phyloP scores from a whole-genome alignment of 2,329 filamentous ascomycete species.

The Trichoderma asperellum region DNA sequence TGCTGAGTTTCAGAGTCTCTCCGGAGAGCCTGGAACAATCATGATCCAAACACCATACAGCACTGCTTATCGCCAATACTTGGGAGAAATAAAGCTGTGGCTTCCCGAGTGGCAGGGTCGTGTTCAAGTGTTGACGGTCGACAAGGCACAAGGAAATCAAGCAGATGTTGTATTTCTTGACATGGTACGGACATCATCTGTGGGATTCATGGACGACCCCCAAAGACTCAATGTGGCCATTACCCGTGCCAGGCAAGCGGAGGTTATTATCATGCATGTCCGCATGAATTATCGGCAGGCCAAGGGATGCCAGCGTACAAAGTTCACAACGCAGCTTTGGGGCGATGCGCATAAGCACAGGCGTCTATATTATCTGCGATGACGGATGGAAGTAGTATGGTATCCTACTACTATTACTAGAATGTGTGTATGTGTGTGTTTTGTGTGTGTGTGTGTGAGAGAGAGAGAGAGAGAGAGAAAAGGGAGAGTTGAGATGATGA shows the following conservation, averaged over 20 bases:
- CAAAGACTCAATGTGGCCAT: conserved; percentile 52
- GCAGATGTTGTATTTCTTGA: conserved; percentile 54
- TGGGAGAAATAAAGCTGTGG: conserved; percentile 36
- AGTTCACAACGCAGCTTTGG: conserved; percentile 40
- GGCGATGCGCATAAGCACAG: conserved; percentile 36
- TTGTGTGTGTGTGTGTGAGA: neutral
- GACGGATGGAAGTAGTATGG: neutral
- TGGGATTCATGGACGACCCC: conserved; percentile 49
- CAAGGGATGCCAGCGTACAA: conserved; percentile 30
- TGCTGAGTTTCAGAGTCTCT: conserved; percentile 39
- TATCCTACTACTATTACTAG: neutral
- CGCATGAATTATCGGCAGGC: conserved; percentile 39
- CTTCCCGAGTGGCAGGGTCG: conserved; percentile 37
- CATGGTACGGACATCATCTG: conserved; percentile 47
- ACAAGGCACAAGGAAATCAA: conserved; percentile 52
- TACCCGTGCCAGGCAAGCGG: conserved; percentile 50
- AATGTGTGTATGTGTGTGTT: neutral
- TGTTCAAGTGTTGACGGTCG: conserved; percentile 49
- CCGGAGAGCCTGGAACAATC: conserved; percentile 42
- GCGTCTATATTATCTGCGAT: conserved; percentile 33
- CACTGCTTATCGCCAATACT: conserved; percentile 44
- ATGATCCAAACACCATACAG: conserved; percentile 52
- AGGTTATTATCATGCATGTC: conserved; percentile 51
- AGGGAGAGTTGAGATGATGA: neutral
- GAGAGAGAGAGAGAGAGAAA: neutral